A percentile compares a stretch with the other conserved stretches of the same genome.
These are phyloP conservation scores for Zymoseptoria ardabiliae DNA, from an alignment of 2,329 filamentous ascomycete species.

Conservation along the genomic window DNA sequence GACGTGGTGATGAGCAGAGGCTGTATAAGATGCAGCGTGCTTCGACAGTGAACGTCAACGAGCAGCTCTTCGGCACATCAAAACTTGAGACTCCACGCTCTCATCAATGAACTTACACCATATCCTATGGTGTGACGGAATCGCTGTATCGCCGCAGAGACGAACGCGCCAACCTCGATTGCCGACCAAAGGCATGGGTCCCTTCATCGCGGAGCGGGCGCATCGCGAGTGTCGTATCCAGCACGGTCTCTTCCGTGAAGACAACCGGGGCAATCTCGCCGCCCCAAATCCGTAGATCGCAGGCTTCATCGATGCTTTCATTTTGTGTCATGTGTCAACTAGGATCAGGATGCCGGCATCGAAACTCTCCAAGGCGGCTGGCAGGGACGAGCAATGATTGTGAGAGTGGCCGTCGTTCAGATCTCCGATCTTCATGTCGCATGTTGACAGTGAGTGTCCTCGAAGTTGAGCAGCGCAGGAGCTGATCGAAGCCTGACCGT, in stretches of 20 bases:
- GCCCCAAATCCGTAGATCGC: neutral
- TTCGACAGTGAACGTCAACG: no score
- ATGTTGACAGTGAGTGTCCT: neutral
- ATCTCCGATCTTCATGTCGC: neutral
- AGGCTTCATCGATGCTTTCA: neutral
- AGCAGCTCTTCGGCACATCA: no score
- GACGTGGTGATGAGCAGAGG: no score
- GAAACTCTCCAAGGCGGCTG: neutral
- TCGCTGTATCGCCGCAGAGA: neutral
- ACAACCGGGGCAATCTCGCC: neutral
- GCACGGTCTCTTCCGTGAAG: neutral
- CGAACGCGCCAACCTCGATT: neutral
- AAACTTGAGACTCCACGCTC: no score
- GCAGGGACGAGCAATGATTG: neutral
- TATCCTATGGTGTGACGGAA: no score
- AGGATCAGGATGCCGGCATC: neutral
- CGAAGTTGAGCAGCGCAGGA: no score
- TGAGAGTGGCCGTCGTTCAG: neutral
- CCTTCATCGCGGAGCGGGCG: no score
- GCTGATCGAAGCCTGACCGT: no score
- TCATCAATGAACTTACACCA: no score
- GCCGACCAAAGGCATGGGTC: no score
- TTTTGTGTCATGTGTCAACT: neutral
- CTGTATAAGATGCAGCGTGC: neutral
- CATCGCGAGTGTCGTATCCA: neutral